Conservation (phyloP, 805 yeast genomes). For the Candida odintsovae region DNA sequence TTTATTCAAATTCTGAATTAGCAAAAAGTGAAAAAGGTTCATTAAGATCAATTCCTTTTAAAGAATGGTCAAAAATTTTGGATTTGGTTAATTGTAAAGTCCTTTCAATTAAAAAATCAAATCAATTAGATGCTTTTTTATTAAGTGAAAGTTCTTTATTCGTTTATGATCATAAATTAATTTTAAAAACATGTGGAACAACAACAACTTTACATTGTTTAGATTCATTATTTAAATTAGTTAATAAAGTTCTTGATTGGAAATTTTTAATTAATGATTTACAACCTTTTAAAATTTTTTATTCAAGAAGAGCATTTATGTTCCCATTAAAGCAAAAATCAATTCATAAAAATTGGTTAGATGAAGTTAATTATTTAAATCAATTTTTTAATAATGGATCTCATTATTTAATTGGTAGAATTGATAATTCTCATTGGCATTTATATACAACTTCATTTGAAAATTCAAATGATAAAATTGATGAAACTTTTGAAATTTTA, state of each 20-base stretch:
- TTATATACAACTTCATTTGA: conserved; percentile 50
- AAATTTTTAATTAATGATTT: conserved; percentile 22
- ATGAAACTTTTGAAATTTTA: conserved; percentile 80
- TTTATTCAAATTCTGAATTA: conserved; percentile 45
- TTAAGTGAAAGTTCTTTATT: conserved; percentile 87
- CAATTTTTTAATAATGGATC: conserved; percentile 55
- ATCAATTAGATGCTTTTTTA: conserved; percentile 71
- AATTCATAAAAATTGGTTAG: conserved; percentile 80
- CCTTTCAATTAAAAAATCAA: conserved; percentile 67
- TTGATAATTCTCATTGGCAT: conserved; percentile 86
- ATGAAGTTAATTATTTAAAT: conserved; percentile 69
- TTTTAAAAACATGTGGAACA: conserved; percentile 94
- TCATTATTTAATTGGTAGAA: conserved; percentile 75
- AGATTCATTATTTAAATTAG: conserved; percentile 52
- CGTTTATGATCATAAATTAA: conserved; percentile 79
- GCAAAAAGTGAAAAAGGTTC: conserved; percentile 40
- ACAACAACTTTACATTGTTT: conserved; percentile 84
- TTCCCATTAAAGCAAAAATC: conserved; percentile 80
- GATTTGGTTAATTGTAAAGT: conserved; percentile 86
- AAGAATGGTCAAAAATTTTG: conserved; percentile 65
- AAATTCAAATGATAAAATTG: conserved; percentile 25
- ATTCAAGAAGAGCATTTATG: conserved; percentile 89
- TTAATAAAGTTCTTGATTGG: conserved; percentile 38
- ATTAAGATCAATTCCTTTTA: conserved; percentile 52
- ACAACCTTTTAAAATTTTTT: conserved; percentile 64